Percentiles rank a stretch among this genome's conserved stretches.
Evolutionary conservation across 805 yeast species (phyloP).

Genomic region (Wickerhamiella lipophila): DNA sequence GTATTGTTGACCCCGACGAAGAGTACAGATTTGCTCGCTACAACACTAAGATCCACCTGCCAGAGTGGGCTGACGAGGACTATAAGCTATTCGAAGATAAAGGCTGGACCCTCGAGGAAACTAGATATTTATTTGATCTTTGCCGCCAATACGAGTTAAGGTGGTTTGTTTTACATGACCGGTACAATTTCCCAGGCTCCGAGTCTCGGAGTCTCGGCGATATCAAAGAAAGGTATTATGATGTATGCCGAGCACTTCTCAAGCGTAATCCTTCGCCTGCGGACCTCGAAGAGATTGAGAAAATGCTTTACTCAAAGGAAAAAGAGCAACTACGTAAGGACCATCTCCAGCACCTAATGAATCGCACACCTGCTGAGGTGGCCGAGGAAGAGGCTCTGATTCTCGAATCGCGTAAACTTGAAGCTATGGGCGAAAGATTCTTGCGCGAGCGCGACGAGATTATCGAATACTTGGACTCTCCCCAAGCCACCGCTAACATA

Average conservation of each 20-base stretch:
- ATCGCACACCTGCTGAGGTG: constrained; percentile 87
- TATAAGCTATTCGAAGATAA: constrained; percentile 41
- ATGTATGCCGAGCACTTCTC: constrained; percentile 47
- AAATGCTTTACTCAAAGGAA: constrained; percentile 54
- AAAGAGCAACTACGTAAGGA: constrained; percentile 70
- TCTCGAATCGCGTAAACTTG: constrained; percentile 84
- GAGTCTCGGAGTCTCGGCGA: constrained; percentile 54
- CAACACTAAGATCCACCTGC: constrained; percentile 56
- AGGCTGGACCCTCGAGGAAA: constrained; percentile 66
- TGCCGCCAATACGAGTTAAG: constrained; percentile 43
- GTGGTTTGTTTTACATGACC: constrained; percentile 56
- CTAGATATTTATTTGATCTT: constrained; percentile 61
- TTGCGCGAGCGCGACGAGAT: constrained; percentile 69
- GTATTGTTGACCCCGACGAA: constrained; percentile 37
- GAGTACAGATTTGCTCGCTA: constrained; percentile 65
- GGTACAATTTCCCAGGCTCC: constrained; percentile 34
- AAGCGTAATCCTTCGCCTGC: constrained; percentile 32
- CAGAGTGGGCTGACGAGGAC: constrained; percentile 51
- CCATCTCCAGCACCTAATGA: constrained; percentile 61
- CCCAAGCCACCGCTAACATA: constrained; percentile 54
- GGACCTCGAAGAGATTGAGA: constrained; percentile 45
- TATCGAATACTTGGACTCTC: constrained; percentile 71
- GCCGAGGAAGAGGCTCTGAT: constrained; percentile 95
- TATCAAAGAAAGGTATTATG: constrained; percentile 68
- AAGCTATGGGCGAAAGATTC: constrained; percentile 82